Evolutionary conservation across 352 stramenopile species (phyloP), one percentile per base, ranked within the genome.

Genomic region (Saprolegnia parasitica): DNA sequence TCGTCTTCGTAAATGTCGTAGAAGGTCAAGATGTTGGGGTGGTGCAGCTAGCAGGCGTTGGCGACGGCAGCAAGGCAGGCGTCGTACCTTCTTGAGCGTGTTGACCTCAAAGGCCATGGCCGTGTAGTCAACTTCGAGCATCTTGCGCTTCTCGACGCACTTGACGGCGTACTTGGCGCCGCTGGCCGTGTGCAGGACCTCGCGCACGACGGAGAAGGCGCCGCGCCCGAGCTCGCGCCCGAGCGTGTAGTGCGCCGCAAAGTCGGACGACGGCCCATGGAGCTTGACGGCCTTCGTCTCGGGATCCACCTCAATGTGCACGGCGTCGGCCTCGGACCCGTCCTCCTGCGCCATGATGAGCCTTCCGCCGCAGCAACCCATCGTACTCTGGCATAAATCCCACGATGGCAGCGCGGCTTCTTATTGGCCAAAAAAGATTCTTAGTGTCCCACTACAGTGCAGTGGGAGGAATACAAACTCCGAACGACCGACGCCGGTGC

Each of bases 81-180:
- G n/a, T 21, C 70, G 37, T 56, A 81, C 76, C 61, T 76, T 76
- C 68, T 93, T 84, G 68, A 96, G 73, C 65, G 95, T 95, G 52
- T 79, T 67, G 63, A 95, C 81, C 73, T 97, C 81, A 68, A 81
- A 79, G 58, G 88, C 73, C 56, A 91, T 88, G 24, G 84, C 87
- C 37, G 90, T 79, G 56, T 93, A 79, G 67, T 97, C 89, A 35
- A 93, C 87, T 15, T 77, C 64, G 37, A 79, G 81, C 21, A 97
- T 73, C 21, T 89, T 83, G 13, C 78, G 72, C 42, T 83, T 83
- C 67, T 96, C 89, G 23, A 97, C 90, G 71, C 82, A 88, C 71
- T 97, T 97, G 76, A 97, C 91, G 18, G 91, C 91, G 68, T 91
- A 93, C 68, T 91, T 89, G 24, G 87, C 77, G 50, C 91, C 88